A percentile compares a stretch with the other conserved stretches of the same genome.
These are phyloP conservation scores for Phaeoacremonium minimum DNA, from an alignment of 2,329 filamentous ascomycete species.

Conservation along the genomic window DNA sequence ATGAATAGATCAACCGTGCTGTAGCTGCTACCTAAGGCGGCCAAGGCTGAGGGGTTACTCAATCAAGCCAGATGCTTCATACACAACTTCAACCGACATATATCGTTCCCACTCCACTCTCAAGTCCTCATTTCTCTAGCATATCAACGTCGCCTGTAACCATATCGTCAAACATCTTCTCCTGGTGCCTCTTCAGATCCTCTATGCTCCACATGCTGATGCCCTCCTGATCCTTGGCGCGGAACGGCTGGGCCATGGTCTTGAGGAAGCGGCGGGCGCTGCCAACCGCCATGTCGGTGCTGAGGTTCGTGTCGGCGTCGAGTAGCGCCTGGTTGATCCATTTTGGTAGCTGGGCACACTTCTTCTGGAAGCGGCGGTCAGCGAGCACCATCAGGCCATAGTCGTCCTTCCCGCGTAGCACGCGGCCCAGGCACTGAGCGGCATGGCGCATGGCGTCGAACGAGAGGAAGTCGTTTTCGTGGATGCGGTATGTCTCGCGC, in stretches of 20 bases:
- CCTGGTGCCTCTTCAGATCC: too few relatives aligned
- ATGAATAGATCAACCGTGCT: too few relatives aligned
- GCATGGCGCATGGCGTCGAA: constrained; percentile 98
- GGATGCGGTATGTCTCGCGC: constrained; percentile 88
- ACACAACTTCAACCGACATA: too few relatives aligned
- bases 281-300: constrained; percentile 84
- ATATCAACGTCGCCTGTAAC: too few relatives aligned
- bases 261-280: constrained; percentile 80
- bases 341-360: constrained; percentile 77
- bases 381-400: constrained; percentile 96
- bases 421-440: constrained; percentile 89
- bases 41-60: too few relatives aligned
- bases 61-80: too few relatives aligned
- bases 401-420: constrained; percentile 88
- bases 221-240: constrained; percentile 74
- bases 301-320: constrained; percentile 78
- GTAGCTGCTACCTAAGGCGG: too few relatives aligned
- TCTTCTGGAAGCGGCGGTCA: constrained; percentile 84
- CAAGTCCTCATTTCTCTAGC: too few relatives aligned
- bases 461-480: constrained; percentile 89
- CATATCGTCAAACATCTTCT: too few relatives aligned
- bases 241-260: constrained; percentile 83
- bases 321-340: constrained; percentile 85
- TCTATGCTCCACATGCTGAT: constrained; percentile 81
- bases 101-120: too few relatives aligned